Percentiles rank a stretch among this genome's conserved stretches.
Conservation (phyloP, 225 moss, liverwort and hornwort genomes). For the Lunularia cruciata region DNA sequence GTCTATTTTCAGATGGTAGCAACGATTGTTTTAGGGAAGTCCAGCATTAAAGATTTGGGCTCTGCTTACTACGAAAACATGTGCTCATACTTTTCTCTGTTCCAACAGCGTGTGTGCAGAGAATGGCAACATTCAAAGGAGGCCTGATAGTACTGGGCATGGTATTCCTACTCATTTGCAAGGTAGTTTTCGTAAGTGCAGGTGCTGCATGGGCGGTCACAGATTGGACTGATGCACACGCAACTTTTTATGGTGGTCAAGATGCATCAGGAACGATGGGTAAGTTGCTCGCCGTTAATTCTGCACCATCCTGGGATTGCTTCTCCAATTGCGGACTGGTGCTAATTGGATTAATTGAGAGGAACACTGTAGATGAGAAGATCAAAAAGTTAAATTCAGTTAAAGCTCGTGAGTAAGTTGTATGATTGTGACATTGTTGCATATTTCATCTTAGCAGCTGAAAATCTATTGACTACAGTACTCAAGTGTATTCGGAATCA, state of each 20-base stretch:
- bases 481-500: background rate
- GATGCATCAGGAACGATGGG: constrained; percentile 11
- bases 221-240: constrained; percentile 18
- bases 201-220: constrained; percentile 13
- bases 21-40: background rate
- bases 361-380: no score
- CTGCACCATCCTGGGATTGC: background rate
- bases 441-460: no score
- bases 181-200: background rate
- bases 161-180: background rate
- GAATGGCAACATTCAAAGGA: constrained; percentile 8
- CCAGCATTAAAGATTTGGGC: background rate
- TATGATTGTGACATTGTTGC: no score
- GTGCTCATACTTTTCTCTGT: background rate
- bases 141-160: background rate
- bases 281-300: no score
- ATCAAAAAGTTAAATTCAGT: no score
- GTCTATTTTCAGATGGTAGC: no score
- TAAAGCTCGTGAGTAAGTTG: no score
- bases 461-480: no score
- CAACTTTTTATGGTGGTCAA: constrained; percentile 16
- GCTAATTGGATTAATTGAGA: no score
- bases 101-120: background rate
- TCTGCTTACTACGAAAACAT: background rate
- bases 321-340: no score